Evolutionary conservation across 306 rosid genomes (phyloP), one percentile per base, ranked within the genome.

Genomic region (Rubus idaeus): DNA sequence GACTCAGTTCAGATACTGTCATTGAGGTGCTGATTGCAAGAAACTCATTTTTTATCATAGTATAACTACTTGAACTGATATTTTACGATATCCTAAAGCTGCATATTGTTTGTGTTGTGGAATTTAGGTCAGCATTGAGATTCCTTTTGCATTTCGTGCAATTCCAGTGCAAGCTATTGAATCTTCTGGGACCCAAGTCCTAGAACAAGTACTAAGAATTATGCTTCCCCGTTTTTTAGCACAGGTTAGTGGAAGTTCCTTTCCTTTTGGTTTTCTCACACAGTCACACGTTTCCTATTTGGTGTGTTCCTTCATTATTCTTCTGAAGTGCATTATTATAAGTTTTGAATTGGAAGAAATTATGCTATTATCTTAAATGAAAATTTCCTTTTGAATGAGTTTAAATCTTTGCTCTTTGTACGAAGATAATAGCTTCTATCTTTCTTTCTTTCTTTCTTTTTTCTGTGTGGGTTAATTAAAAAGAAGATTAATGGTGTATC

Each of bases 131-230:
- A 84, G 88, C 83, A 92, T 92, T 79, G 97, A 95, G 37, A 76
- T 95, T 83, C 98, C 97, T 63, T 90, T 86, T 50, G 88, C 92
- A 57, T 95, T 95, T 83, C 87, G 78, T 72, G 84, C 84, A 77
- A 87, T 92, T 83, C 98, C 98, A 6, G 91, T 82, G 81, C 86
- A 87, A 84, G 93, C 97, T 68, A 84, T 95, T 73, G 98, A 95
- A 78, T 92, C 97, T 53, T 88, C 97, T 70, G 98, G 98, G 49
- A 52, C 97, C 56, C 97, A 92, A 90, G 96, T 95, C 84, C 98
- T 95, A 55, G 93, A 92, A 77, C 98, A 92, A 77, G 81, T 92
- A 80, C 87, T 95, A 64, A 89, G 83, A 87, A 70, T 92, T 79
- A 92, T 95, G 96, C 97, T 92, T 82, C 98, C 97, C 63, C 92